Conservation (phyloP, 257 asterid species). For the Solanum piurae region DNA sequence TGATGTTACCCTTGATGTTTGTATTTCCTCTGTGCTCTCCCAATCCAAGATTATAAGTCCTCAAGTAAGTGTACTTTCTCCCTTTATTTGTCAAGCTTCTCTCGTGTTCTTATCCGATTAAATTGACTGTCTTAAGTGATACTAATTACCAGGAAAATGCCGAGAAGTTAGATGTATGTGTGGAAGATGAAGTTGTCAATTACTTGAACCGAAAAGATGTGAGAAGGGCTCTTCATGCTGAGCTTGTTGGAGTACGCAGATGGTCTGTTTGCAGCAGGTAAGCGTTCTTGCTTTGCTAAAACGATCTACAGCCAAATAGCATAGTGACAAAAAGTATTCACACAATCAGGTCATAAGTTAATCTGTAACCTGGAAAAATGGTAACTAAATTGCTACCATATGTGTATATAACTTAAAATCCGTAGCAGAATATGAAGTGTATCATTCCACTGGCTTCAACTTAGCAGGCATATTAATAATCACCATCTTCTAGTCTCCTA, state of each 20-base stretch:
- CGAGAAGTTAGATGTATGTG: conserved; percentile 50
- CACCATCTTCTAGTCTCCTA: neutral
- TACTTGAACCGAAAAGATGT: conserved; percentile 57
- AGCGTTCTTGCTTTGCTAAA: neutral
- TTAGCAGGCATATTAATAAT: neutral
- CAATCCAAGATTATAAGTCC: conserved; percentile 53
- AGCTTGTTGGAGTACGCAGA: conserved; percentile 45
- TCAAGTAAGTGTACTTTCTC: conserved; percentile 21
- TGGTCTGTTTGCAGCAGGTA: conserved; percentile 70
- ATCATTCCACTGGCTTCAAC: neutral
- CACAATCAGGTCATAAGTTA: neutral
- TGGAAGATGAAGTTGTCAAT: conserved; percentile 47
- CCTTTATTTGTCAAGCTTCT: neutral
- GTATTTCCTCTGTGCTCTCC: conserved; percentile 53
- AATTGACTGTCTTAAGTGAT: neutral
- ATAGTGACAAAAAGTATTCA: neutral
- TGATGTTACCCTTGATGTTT: conserved; percentile 65
- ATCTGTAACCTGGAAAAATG: neutral
- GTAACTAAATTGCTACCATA: neutral
- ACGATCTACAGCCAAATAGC: neutral
- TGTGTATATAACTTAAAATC: neutral
- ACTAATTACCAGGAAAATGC: conserved; percentile 26
- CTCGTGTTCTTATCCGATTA: neutral
- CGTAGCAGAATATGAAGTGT: neutral
- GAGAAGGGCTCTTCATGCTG: conserved; percentile 51